Evolutionary conservation across 1,284 basidiomycete species (phyloP).

Genomic region (Singerocomus inundabilis): DNA sequence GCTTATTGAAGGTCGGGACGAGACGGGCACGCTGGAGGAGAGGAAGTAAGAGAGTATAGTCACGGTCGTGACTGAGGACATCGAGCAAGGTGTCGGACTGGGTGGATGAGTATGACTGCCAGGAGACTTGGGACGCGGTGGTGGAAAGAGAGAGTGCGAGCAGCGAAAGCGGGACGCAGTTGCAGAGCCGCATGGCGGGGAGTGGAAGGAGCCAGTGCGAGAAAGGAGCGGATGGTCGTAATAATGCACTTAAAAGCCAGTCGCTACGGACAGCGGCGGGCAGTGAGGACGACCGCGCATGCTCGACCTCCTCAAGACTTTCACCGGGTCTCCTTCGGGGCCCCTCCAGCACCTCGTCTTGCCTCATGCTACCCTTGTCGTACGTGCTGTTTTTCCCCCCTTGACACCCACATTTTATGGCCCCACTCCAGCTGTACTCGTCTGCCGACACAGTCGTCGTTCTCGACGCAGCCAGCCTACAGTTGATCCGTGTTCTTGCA

Average conservation of each 20-base stretch:
- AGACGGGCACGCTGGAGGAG: slow-evolving; percentile 86
- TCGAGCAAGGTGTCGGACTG: slow-evolving; percentile 65
- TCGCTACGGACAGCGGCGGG: slow-evolving; percentile 4
- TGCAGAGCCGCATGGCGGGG: slow-evolving; percentile 37
- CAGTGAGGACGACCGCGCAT: slow-evolving; percentile 31
- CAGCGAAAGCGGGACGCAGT: slow-evolving; percentile 38
- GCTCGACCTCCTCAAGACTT: slow-evolving; percentile 60
- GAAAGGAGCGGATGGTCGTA: slow-evolving; percentile 5
- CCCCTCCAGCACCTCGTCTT: slow-evolving; percentile 57
- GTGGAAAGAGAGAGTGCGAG: slow-evolving; percentile 34
- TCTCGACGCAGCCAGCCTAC: slow-evolving; percentile 61
- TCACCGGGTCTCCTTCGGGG: slow-evolving; percentile 56
- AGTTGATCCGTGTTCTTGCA: slow-evolving; percentile 62
- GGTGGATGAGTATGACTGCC: slow-evolving; percentile 22
- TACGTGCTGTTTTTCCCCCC: slow-evolving; percentile 35
- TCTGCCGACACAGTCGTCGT: slow-evolving; percentile 68
- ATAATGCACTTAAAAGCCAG: slow-evolving; percentile 9
- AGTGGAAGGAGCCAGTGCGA: background rate
- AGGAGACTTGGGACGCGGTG: slow-evolving; percentile 33
- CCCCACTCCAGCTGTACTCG: slow-evolving; percentile 56
- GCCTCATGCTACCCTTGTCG: slow-evolving; percentile 54
- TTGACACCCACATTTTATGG: slow-evolving; percentile 1
- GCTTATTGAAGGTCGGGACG: slow-evolving; percentile 87
- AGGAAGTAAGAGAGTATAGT: slow-evolving; percentile 77
- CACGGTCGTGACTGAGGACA: slow-evolving; percentile 68